Conservation (phyloP, 495 filamentous ascomycete species). For the Jackrogersella minutella region DNA sequence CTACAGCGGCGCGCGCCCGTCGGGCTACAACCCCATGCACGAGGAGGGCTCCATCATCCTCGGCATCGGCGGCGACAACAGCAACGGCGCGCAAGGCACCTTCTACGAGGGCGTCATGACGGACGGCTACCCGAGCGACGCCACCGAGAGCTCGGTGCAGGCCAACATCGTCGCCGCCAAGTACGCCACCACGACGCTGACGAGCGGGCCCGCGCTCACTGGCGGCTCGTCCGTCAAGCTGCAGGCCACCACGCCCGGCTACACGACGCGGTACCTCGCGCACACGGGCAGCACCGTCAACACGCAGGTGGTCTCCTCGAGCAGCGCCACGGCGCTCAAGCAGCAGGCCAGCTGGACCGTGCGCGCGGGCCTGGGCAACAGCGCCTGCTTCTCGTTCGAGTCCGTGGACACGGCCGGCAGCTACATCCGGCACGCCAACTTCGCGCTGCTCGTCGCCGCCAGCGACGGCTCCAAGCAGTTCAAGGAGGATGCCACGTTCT, state of each 20-base stretch:
- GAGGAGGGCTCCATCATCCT: not conserved
- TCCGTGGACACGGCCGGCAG: not conserved
- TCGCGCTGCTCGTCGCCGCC: not conserved
- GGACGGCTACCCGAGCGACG: not conserved
- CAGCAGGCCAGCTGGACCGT: not conserved
- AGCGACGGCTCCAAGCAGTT: slow-evolving; percentile 1
- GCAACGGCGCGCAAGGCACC: not conserved
- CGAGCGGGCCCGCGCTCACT: not conserved
- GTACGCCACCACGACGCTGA: not conserved
- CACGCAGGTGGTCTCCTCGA: not conserved
- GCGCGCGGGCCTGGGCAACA: not conserved
- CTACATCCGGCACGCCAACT: not conserved
- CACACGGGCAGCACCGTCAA: not conserved
- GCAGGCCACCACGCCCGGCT: not conserved
- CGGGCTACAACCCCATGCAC: not conserved
- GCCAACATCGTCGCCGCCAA: not conserved
- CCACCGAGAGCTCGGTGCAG: not conserved
- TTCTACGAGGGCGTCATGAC: slow-evolving; percentile 3
- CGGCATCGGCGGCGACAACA: slow-evolving; percentile 6
- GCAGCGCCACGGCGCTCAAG: not conserved
- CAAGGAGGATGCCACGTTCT: not conserved
- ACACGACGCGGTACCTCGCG: not conserved
- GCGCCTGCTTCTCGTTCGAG: slow-evolving; percentile 3
- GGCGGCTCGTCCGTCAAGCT: not conserved
- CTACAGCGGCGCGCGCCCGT: not conserved